These are phyloP conservation scores for Aureobasidium pullulans DNA, from an alignment of 2,329 filamentous ascomycete species.

Conservation along the genomic window DNA sequence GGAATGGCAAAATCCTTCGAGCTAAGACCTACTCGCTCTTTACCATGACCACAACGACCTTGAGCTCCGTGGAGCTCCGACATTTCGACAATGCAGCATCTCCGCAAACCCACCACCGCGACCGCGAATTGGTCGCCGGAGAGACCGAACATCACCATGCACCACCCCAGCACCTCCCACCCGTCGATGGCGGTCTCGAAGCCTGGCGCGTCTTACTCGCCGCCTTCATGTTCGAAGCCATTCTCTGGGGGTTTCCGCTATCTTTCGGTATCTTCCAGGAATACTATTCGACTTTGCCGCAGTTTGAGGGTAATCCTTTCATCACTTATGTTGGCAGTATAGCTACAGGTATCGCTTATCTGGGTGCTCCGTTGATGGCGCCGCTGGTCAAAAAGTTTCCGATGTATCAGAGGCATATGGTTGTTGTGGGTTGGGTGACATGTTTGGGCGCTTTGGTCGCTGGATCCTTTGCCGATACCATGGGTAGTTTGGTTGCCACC, in stretches of 20 bases:
- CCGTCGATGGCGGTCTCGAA: constrained; percentile 19
- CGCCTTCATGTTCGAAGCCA: constrained; percentile 43
- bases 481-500: constrained; percentile 49
- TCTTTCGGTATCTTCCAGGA: constrained; percentile 65
- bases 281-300: constrained; percentile 55
- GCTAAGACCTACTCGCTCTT: too few relatives aligned
- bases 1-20: too few relatives aligned
- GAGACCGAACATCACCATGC: neutral
- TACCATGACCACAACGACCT: too few relatives aligned
- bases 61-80: too few relatives aligned
- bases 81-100: too few relatives aligned
- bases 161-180: constrained; percentile 16
- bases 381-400: constrained; percentile 34
- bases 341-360: constrained; percentile 50
- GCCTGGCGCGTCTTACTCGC: constrained; percentile 21
- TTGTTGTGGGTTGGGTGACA: constrained; percentile 38
- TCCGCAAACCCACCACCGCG: too few relatives aligned
- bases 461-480: constrained; percentile 41
- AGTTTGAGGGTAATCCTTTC: constrained; percentile 46
- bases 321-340: constrained; percentile 60
- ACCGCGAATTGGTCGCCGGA: too few relatives aligned
- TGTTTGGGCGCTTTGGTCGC: constrained; percentile 20
- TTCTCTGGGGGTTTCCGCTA: constrained; percentile 58
- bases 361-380: constrained; percentile 46
- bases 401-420: constrained; percentile 35